Evolutionary conservation across 768 basidiomycete species (phyloP), one percentile per base, ranked within the genome.

Genomic region (Rhodocollybia butyracea): DNA sequence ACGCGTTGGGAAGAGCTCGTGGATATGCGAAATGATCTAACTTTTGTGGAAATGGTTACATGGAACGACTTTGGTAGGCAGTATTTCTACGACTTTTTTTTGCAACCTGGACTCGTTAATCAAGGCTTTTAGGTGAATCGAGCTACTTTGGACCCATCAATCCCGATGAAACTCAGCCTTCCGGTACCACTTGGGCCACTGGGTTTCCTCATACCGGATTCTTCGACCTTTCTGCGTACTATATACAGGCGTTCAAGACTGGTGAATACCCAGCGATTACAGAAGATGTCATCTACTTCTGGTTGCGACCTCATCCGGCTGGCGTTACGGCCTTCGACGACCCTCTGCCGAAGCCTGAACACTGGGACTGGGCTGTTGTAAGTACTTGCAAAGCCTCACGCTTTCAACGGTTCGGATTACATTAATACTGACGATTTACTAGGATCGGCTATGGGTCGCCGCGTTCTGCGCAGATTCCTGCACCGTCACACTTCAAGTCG

Each of bases 1-100:
- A 79, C 72, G 32, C 82, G 89, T 56, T 91, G 88, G 89, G 84
- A 89, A 58, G 78, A 84, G 59, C 67, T 90, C 36, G 75, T 89
- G 55, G 66, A 67, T 17, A 80, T 85, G 73, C 78, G 88, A 17
- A 72, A 81, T 62, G 59, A 72, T 10, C 57, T 81, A 17, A 74
- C 72, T 0, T 79, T 87, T 61, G 78, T 86, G 34, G 86, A 90
- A 71, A 78, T 90, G 71, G 72, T 83, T 42, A 88, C 83, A 43
- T 91, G 87, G 88, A 78, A 58, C 30, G 70, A 71, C 78, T 90
- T 70, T 48, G 15, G 22, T 21, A 26, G 27, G n/a, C 27, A 10
- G 8, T 19, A 15, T 27, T 47, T 2, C 34, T 15, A 71, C 83
- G 43, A 88, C 82, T 46, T 90, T 86, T 27, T 13, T 24, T 38